Base-by-base conservation (phyloP, 2,329 filamentous ascomycete species). In the Talaromyces albobiverticillius region DNA sequence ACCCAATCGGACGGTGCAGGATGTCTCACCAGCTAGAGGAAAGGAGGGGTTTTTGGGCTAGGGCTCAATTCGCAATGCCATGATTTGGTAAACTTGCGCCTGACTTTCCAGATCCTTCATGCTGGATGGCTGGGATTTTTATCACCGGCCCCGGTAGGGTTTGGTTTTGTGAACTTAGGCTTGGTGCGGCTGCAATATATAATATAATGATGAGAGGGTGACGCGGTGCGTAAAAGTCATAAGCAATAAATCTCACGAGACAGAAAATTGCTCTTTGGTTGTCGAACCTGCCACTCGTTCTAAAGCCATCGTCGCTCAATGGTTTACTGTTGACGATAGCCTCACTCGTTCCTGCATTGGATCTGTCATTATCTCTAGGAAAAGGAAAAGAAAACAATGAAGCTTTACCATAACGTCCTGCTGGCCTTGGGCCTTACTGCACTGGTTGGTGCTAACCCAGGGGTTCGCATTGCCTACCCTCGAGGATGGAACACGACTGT, bases 361-460 rank as follows among this genome's bases (percentile, higher is more conserved):
- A 32, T 18, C 14, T 41, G n/a, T n/a, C n/a, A n/a, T n/a, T 9
- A 41, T 25, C 32, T 38, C 13, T 11, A 25, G 23, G 11, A 23
- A 50, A 7, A 50, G 14, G 20, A n/a, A n/a, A 40, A 18, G 4
- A 11, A 55, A 29, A 29, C 6, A 4, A 55, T 51, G 53, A 51
- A 55, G 53, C 8, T 46, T 18, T 32, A 41, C 34, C n/a, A 34
- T 18, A 25, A 38, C 18, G 14, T 55, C 43, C 4, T 38, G 4
- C 41, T 55, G n/a, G 32, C 32, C 14, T 34, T 55, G 25, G 20
- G 34, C 32, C 48, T 55, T 40, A 47, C 31, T 31, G 18, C 42
- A 13, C 13, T 47, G 20, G 34, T 31, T 22, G 25, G 22, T 11
- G 47, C 47, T 50, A 14, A 25, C 31, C 10, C 26, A 22, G 3